Evolutionary conservation across 2,329 filamentous ascomycete genomes (phyloP), one percentile per base, ranked within the genome.

Genomic region (Penicillium sp.): DNA sequence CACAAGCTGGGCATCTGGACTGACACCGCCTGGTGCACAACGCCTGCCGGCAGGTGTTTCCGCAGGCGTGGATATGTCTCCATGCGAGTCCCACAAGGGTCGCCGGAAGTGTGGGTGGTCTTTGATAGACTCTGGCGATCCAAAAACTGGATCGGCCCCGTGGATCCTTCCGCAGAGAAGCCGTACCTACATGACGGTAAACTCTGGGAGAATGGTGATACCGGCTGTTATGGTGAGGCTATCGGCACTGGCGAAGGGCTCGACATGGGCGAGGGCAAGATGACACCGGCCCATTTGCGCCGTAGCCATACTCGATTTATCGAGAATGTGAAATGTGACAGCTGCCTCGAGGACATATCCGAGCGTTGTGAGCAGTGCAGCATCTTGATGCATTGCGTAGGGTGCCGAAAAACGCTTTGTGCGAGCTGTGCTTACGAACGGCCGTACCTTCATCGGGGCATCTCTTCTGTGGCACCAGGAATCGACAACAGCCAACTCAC

Each of bases 351-450:
- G 29, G 53, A 62, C 20, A 79, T 80, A 29, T 54, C 69, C 27
- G 77, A 80, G 56, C 63, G 77, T 33, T 80, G 77, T 52, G 77
- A 80, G 58, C 77, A 78, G 43, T 80, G 77, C 58, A 79, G 77
- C 41, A 75, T 80, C 11, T 65, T 77, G 49, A 80, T 80, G 77
- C 77, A 80, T 54, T 80, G 77, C 53, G 74, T 77, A 54, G 77
- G 77, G 25, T 80, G 77, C 52, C 69, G 77, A 34, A 79, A 77
- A 62, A 80, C 76, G 1, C 69, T 80, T 2, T 80, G 77, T 63
- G 75, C 74, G 14, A 78, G 75, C 56, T 80, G 77, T 56, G 76
- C 77, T 4, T 79, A 77, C 58, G 76, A 78, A 50, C 66, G 75
- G 11, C 75, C 54, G 47, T 80, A 68, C 64, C 67, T 54, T 50